Evolutionary conservation across 179 eudicot species (phyloP).

Genomic region (Silene vulgaris): DNA sequence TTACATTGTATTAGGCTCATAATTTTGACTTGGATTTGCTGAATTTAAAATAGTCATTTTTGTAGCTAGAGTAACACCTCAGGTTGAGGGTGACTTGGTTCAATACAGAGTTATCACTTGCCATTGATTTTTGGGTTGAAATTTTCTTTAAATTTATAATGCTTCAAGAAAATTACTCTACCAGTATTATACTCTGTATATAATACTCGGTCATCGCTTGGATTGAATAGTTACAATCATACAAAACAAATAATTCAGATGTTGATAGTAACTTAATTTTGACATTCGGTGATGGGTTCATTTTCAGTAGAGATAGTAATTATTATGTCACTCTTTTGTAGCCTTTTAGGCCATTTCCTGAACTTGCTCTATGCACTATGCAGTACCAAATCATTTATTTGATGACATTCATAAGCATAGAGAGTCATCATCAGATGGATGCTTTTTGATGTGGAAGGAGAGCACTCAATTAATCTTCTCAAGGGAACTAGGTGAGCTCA

Average conservation of each 20-base stretch:
- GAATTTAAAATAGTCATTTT: too few relatives aligned
- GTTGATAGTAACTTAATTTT: not conserved
- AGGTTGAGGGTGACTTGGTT: too few relatives aligned
- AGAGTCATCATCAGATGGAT: not conserved
- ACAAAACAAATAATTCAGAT: not conserved
- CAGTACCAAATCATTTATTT: not conserved
- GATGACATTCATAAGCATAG: not conserved
- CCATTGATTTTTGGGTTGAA: too few relatives aligned
- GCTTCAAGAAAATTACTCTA: too few relatives aligned
- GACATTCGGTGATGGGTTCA: not conserved
- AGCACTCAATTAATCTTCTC: constrained; percentile 4
- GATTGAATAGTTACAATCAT: not conserved
- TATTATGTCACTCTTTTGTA: not conserved
- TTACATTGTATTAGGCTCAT: too few relatives aligned
- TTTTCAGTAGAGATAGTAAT: not conserved
- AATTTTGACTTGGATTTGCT: too few relatives aligned
- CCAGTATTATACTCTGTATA: too few relatives aligned
- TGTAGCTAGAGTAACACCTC: too few relatives aligned
- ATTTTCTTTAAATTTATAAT: too few relatives aligned
- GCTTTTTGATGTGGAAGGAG: not conserved
- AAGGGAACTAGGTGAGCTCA: not conserved
- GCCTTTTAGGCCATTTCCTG: not conserved
- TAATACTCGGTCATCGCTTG: not conserved
- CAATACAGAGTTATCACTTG: too few relatives aligned
- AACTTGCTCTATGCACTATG: not conserved